These are phyloP conservation scores for Aspergillus phoenicis DNA, from an alignment of 2,329 filamentous ascomycete genomes.

Conservation along the genomic window DNA sequence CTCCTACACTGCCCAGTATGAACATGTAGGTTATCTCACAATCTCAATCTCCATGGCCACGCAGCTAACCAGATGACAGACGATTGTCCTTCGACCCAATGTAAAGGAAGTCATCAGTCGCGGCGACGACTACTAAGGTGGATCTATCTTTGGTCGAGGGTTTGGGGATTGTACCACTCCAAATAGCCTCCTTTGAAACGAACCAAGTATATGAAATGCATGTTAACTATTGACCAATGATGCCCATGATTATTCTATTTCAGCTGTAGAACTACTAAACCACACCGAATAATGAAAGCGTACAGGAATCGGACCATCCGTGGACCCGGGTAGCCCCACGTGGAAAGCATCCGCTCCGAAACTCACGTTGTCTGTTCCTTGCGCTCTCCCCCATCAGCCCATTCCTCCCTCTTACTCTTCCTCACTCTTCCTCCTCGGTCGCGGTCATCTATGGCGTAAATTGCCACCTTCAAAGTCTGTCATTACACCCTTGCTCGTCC, in stretches of 20 bases:
- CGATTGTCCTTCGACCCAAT: constrained; percentile 73
- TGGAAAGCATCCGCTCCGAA: constrained; percentile 36
- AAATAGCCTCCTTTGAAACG: constrained; percentile 6
- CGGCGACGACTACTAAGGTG: constrained; percentile 74
- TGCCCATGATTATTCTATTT: not conserved
- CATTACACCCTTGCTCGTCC: constrained; percentile 9
- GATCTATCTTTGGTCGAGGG: not conserved
- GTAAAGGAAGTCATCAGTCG: constrained; percentile 87
- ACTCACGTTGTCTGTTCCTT: constrained; percentile 19
- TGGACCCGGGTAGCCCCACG: constrained; percentile 38
- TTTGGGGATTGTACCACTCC: constrained; percentile 4
- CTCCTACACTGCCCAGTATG: constrained; percentile 90
- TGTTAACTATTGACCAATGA: not conserved
- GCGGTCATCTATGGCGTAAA: constrained; percentile 26
- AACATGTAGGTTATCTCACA: constrained; percentile 70
- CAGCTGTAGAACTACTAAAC: no score
- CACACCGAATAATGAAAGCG: not conserved
- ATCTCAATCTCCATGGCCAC: not conserved
- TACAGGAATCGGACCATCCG: constrained; percentile 18
- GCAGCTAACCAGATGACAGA: constrained; percentile 51
- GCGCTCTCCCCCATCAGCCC: constrained; percentile 13
- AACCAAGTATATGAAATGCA: constrained; percentile 3
- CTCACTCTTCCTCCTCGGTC: not conserved
- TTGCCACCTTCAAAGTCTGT: not conserved
- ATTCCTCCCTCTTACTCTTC: constrained; percentile 8